Evolutionary conservation across 2,329 filamentous ascomycete genomes (phyloP), one percentile per base, ranked within the genome.

Genomic region (Talaromyces sp.): DNA sequence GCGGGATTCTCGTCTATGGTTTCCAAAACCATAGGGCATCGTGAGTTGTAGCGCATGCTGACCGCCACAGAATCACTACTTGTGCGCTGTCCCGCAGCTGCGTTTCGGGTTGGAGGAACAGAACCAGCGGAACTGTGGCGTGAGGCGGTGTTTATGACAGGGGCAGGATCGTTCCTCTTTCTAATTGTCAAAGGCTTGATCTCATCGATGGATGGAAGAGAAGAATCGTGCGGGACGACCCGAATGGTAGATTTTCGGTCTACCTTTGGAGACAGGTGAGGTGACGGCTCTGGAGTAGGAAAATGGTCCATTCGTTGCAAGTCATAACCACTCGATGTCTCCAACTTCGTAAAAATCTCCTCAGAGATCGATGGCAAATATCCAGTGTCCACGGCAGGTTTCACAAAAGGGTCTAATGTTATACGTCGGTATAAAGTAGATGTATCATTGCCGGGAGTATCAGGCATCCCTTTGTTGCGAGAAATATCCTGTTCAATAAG

Each of bases 141-240:
- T 48, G 53, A 57, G 21, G 31, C 62, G 41, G 17, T 43, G 14
- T 32, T n/a, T 12, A 66, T 62, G 27, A 62, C 64, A 32, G 67
- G 66, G 14, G 55, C 11, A 21, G 43, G 11, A 11, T 50, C 35
- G 32, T 67, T 73, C 58, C 64, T 74, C 72, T 86, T 86, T 54
- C 81, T 79, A 48, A 86, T 81, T 54, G 80, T 82, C 52, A 86
- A 73, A 2, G 84, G 82, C 43, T 80, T 81, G 8, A 83, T 68
- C 17, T 72, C 73, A 31, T 71, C 70, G 27, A 77, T 74, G 6
- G 75, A 77, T 3, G 73, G 76, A 10, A 79, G 14, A 17, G 61
- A 68, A 4, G 82, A 80, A 38, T 81, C 81, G 10, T 79, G 77
- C 29, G 81, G 77, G 2, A 87, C 83, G 64, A 87, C 74, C 12